Conservation (phyloP, 192 early-diverging fungal genomes). For the Mortierella claussenii region DNA sequence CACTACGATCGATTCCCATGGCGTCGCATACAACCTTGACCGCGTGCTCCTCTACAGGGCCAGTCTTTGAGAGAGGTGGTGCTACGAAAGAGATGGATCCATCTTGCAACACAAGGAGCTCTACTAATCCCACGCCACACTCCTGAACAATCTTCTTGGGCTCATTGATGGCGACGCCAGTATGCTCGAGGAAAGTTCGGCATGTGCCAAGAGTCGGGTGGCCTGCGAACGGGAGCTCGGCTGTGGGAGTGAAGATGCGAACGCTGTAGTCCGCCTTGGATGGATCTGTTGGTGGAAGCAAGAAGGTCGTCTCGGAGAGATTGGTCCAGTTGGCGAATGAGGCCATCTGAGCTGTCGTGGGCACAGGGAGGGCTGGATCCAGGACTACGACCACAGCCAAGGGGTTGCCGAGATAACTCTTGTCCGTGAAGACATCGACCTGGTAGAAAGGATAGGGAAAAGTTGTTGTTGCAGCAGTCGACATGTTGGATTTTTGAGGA, state of each 20-base stretch:
- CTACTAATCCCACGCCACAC: conserved; percentile 27
- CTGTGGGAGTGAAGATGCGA: conserved; percentile 21
- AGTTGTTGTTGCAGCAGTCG: too few relatives aligned
- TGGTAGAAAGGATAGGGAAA: conserved; percentile 34
- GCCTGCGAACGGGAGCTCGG: conserved; percentile 29
- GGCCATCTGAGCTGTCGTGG: conserved; percentile 20
- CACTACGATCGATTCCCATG: conserved; percentile 20
- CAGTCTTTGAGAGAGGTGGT: conserved; percentile 25
- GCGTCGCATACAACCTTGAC: conserved; percentile 12
- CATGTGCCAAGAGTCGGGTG: conserved; percentile 29
- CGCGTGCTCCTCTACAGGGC: conserved; percentile 16
- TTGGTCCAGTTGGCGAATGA: conserved; percentile 32
- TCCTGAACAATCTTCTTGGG: conserved; percentile 24
- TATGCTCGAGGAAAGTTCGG: conserved; percentile 22
- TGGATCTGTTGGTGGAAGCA: conserved; percentile 30
- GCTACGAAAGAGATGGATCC: conserved; percentile 20
- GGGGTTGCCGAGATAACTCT: conserved; percentile 21
- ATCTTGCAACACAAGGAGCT: neutral
- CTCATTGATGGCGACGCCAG: neutral
- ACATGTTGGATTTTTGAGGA: too few relatives aligned
- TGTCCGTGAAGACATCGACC: conserved; percentile 34
- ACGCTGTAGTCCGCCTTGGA: conserved; percentile 29
- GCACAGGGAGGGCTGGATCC: conserved; percentile 22
- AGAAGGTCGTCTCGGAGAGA: conserved; percentile 32
- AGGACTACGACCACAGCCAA: conserved; percentile 26